Percentiles rank a stretch among this genome's conserved stretches.
Evolutionary conservation across 2,329 filamentous ascomycete species (phyloP).

Genomic region (Juglanconis sp.): DNA sequence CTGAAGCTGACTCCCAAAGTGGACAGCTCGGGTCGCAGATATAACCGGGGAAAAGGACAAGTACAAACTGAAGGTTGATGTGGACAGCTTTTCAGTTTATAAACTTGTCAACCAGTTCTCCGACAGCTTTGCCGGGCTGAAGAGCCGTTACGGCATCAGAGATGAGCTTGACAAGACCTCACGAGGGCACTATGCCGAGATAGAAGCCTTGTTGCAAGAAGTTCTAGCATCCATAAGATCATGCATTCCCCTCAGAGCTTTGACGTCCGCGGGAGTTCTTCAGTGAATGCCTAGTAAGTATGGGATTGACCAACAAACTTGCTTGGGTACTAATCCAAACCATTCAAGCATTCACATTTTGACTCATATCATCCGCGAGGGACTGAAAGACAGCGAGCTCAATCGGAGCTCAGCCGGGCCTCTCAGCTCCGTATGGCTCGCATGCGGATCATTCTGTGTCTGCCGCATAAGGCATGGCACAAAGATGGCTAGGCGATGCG

Average conservation of each 20-base stretch:
- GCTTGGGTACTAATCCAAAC: neutral
- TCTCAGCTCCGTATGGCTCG: neutral
- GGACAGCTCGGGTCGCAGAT: neutral
- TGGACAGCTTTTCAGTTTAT: slow-evolving; percentile 6
- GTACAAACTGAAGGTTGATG: neutral
- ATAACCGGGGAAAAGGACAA: slow-evolving; percentile 5
- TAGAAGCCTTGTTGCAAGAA: neutral
- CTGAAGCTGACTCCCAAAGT: slow-evolving; percentile 5
- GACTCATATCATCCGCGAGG: slow-evolving; percentile 6
- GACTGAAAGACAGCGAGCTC: neutral
- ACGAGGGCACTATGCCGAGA: slow-evolving; percentile 3
- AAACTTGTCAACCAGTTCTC: neutral
- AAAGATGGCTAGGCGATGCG: slow-evolving; percentile 3
- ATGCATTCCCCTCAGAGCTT: neutral
- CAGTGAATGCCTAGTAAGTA: neutral
- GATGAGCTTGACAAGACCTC: neutral
- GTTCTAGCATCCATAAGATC: slow-evolving; percentile 3
- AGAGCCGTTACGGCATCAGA: slow-evolving; percentile 3
- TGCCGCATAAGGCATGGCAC: neutral
- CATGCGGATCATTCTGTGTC: slow-evolving; percentile 4
- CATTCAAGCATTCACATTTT: slow-evolving; percentile 10
- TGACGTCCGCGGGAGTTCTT: neutral
- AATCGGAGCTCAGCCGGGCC: neutral
- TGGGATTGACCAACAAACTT: too few relatives aligned
- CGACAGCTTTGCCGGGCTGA: neutral